Percentiles rank a stretch among this genome's conserved stretches.
Conservation (phyloP, 495 filamentous ascomycete species). For the Xylona heveae region DNA sequence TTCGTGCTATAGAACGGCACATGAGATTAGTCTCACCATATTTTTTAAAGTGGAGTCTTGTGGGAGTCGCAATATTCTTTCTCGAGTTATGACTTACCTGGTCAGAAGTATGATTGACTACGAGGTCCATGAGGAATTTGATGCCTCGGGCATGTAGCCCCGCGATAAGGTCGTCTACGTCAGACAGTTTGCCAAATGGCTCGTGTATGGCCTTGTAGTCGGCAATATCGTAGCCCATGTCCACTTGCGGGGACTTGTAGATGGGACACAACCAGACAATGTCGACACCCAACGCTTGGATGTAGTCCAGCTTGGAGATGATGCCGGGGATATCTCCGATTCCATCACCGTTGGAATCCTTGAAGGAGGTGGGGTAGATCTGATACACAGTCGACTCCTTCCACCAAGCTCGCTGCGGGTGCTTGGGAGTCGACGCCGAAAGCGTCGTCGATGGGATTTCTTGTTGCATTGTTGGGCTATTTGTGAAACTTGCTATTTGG, state of each 20-base stretch:
- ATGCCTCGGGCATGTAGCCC: constrained; percentile 35
- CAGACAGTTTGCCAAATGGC: constrained; percentile 36
- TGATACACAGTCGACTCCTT: constrained; percentile 42
- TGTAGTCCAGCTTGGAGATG: constrained; percentile 41
- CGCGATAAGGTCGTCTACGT: constrained; percentile 41
- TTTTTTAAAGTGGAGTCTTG: too few species aligned
- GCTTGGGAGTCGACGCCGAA: too few species aligned
- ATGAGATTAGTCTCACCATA: too few species aligned
- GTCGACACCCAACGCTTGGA: constrained; percentile 38
- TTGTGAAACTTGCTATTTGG: too few species aligned
- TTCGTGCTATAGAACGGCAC: constrained; percentile 25
- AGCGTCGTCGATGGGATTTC: too few species aligned
- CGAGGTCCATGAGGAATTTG: constrained; percentile 52
- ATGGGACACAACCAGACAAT: constrained; percentile 49
- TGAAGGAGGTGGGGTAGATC: constrained; percentile 45
- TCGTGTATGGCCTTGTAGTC: constrained; percentile 42
- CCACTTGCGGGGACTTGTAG: constrained; percentile 41
- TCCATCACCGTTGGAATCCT: constrained; percentile 46
- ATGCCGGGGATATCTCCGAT: constrained; percentile 48
- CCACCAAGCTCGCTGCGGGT: too few species aligned
- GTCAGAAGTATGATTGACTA: constrained; percentile 61
- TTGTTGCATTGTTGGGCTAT: too few species aligned
- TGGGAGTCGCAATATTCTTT: too few species aligned
- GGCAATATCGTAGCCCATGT: constrained; percentile 45
- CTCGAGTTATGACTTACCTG: constrained; percentile 6